A percentile compares a stretch with the other conserved stretches of the same genome.
Conservation (phyloP, 768 basidiomycete species). For the Sistotremastrum niveocremeum region DNA sequence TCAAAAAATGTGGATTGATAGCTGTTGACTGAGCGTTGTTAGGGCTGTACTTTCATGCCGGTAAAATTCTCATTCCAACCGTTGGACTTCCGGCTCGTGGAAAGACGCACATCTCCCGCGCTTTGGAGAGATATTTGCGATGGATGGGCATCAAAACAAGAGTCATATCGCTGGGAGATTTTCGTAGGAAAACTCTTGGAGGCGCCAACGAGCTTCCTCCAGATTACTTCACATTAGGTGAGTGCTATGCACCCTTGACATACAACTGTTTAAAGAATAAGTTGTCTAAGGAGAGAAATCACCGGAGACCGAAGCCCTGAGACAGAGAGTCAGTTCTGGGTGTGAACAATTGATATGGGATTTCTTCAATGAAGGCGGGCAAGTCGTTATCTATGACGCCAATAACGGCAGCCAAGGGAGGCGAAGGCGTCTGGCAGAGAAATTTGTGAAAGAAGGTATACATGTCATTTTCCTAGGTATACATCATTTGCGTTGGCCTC, state of each 20-base stretch:
- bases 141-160: constrained; percentile 98
- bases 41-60: constrained; percentile 70
- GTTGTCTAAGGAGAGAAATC: constrained; percentile 54
- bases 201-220: constrained; percentile 76
- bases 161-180: constrained; percentile 92
- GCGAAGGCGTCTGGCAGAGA: constrained; percentile 63
- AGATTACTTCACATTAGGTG: constrained; percentile 85
- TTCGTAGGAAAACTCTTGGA: constrained; percentile 80
- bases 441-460: constrained; percentile 73
- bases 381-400: constrained; percentile 97
- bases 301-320: constrained; percentile 63
- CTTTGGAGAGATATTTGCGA: constrained; percentile 91
- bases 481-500: constrained; percentile 9
- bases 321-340: constrained; percentile 62
- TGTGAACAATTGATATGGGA: constrained; percentile 84
- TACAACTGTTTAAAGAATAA: not conserved
- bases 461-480: constrained; percentile 89
- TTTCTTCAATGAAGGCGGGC: constrained; percentile 77
- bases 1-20: not conserved
- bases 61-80: constrained; percentile 87
- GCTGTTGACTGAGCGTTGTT: constrained; percentile 6
- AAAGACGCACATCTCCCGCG: constrained; percentile 92
- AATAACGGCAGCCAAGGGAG: constrained; percentile 73
- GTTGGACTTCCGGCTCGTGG: constrained; percentile 90
- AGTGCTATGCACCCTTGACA: constrained; percentile 11